phyloP scores from a whole-genome alignment of 371 early-diverging fungal genomes.

The Apophysomyces sp. region DNA sequence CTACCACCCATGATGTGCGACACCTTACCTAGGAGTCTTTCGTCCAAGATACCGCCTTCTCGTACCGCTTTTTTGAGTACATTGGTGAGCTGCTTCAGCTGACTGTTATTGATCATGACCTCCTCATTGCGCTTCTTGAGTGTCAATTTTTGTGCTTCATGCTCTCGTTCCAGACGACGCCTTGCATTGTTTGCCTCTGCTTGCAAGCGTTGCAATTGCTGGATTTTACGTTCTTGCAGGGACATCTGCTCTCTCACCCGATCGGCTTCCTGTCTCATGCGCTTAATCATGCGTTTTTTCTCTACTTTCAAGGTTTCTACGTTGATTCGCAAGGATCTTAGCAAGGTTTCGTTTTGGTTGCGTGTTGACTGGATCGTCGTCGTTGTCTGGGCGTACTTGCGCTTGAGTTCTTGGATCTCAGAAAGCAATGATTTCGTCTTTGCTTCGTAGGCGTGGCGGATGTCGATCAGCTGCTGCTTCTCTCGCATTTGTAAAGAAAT shows the following conservation, averaged over 20 bases:
- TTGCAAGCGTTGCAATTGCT: slow-evolving; percentile 69
- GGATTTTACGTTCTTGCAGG: slow-evolving; percentile 70
- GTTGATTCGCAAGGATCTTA: slow-evolving; percentile 53
- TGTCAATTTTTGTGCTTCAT: slow-evolving; percentile 63
- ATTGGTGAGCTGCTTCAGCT: slow-evolving; percentile 52
- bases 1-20: slow-evolving; percentile 46
- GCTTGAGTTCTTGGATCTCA: slow-evolving; percentile 69
- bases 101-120: slow-evolving; percentile 53
- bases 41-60: slow-evolving; percentile 48
- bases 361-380: slow-evolving; percentile 54
- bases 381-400: slow-evolving; percentile 61
- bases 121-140: slow-evolving; percentile 60
- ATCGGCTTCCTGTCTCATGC: slow-evolving; percentile 76
- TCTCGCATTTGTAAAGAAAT: slow-evolving; percentile 28
- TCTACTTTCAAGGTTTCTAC: slow-evolving; percentile 72
- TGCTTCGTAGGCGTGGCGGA: slow-evolving; percentile 63
- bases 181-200: slow-evolving; percentile 63
- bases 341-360: slow-evolving; percentile 51
- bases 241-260: slow-evolving; percentile 67
- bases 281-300: slow-evolving; percentile 77
- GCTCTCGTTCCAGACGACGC: slow-evolving; percentile 67
- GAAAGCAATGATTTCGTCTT: slow-evolving; percentile 67
- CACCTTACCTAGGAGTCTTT: slow-evolving; percentile 35
- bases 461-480: slow-evolving; percentile 44
- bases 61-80: slow-evolving; percentile 52